These are phyloP conservation scores for Xylariaceae sp. DNA, from an alignment of 2,329 filamentous ascomycete species.

Conservation along the genomic window DNA sequence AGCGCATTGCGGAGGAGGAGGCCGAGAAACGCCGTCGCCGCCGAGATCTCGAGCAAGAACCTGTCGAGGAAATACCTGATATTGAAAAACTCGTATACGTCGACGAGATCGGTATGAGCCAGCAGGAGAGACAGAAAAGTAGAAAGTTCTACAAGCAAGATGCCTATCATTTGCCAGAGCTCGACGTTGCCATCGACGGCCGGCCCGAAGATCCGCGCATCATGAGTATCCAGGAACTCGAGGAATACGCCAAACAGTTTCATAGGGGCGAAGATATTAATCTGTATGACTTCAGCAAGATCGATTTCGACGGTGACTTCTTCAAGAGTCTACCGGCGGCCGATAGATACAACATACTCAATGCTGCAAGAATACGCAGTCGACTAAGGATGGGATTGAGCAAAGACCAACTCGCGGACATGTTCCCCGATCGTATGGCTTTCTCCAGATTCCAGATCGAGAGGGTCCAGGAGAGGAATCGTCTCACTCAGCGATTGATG, in stretches of 20 bases:
- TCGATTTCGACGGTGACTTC: constrained; percentile 94
- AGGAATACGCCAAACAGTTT: constrained; percentile 90
- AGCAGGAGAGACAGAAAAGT: constrained; percentile 66
- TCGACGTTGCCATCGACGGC: constrained; percentile 72
- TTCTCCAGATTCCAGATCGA: constrained; percentile 97
- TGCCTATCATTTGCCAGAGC: constrained; percentile 87
- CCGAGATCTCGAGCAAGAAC: constrained; percentile 46
- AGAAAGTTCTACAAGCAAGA: constrained; percentile 87
- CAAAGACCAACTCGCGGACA: constrained; percentile 89
- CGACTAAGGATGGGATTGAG: constrained; percentile 91
- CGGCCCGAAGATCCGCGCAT: constrained; percentile 88
- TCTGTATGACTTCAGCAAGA: constrained; percentile 95
- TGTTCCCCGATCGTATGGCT: constrained; percentile 97
- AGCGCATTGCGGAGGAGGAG: constrained; percentile 82
- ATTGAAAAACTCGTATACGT: constrained; percentile 74
- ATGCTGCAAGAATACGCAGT: constrained; percentile 83
- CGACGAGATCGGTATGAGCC: constrained; percentile 79
- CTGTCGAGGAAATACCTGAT: constrained; percentile 64
- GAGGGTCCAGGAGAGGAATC: constrained; percentile 84
- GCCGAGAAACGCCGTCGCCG: constrained; percentile 55
- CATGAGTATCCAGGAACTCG: constrained; percentile 91
- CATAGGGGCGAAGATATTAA: constrained; percentile 86
- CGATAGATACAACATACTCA: constrained; percentile 95
- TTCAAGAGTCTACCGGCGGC: constrained; percentile 84
- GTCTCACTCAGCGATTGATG: constrained; percentile 93